These are phyloP conservation scores for Aspergillus wentii DNA, from an alignment of 495 filamentous ascomycete species.

Conservation along the genomic window DNA sequence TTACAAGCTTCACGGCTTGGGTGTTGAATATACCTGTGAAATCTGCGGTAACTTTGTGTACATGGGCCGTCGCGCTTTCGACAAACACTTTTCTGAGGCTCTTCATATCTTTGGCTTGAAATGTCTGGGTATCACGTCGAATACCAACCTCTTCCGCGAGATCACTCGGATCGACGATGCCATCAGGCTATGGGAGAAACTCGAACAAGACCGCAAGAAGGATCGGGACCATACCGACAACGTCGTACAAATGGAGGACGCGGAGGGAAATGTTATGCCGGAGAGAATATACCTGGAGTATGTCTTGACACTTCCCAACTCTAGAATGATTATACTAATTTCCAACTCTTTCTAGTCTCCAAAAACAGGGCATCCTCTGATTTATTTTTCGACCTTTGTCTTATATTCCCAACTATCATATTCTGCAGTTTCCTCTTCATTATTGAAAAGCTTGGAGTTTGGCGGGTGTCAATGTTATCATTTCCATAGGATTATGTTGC, in stretches of 20 bases:
- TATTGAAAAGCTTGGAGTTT: conserved; percentile 30
- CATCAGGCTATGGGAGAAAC: conserved; percentile 84
- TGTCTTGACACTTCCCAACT: conserved; percentile 12
- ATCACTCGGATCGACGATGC: conserved; percentile 91
- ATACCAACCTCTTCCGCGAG: conserved; percentile 87
- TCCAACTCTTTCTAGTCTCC: conserved; percentile 38
- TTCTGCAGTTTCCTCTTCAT: conserved; percentile 11
- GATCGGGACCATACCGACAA: conserved; percentile 68
- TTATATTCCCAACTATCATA: too few species aligned
- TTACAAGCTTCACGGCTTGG: conserved; percentile 92
- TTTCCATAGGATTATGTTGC: conserved; percentile 8
- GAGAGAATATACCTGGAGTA: conserved; percentile 92
- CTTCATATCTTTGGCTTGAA: conserved; percentile 89
- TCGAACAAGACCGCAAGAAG: conserved; percentile 80
- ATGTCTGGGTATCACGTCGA: conserved; percentile 81
- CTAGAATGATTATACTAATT: conserved; percentile 14
- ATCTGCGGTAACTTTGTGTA: conserved; percentile 98
- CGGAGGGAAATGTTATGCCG: conserved; percentile 96
- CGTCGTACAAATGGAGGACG: conserved; percentile 97
- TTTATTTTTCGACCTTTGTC: conserved; percentile 1
- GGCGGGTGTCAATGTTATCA: conserved; percentile 17
- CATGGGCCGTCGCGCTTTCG: conserved; percentile 90
- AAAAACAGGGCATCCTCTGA: conserved; percentile 52
- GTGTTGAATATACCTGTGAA: conserved; percentile 92
- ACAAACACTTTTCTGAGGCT: conserved; percentile 96